A percentile compares a stretch with the other conserved stretches of the same genome.
Evolutionary conservation across 2,329 filamentous ascomycete genomes (phyloP).

Genomic region (Colletotrichum viniferum): DNA sequence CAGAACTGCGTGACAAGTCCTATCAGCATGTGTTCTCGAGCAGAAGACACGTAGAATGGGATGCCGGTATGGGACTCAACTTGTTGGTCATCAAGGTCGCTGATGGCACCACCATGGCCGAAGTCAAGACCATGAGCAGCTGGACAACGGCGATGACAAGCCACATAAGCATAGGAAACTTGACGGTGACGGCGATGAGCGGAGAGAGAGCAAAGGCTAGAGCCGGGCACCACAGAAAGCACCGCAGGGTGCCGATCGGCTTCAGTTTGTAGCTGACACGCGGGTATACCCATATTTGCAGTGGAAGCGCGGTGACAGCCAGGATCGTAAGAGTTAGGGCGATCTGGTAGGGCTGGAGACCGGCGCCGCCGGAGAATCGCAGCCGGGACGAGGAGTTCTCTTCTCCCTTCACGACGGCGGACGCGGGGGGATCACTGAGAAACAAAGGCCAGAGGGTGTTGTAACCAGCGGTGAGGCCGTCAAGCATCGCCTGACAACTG

Average conservation of each 20-base stretch:
- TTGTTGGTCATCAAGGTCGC: not conserved
- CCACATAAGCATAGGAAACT: not conserved
- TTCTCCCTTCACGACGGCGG: not conserved
- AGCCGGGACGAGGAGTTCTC: not conserved
- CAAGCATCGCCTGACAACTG: not conserved
- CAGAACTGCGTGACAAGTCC: not conserved
- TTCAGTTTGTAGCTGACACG: not conserved
- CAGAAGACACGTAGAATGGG: not conserved
- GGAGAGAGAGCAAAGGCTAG: not conserved
- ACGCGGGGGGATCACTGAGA: not conserved
- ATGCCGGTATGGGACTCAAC: not conserved
- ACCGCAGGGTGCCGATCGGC: not conserved
- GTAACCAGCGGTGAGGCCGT: not conserved
- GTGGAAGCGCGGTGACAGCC: not conserved
- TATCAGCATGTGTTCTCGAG: not conserved
- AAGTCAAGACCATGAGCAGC: not conserved
- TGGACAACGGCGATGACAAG: not conserved
- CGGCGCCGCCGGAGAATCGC: not conserved
- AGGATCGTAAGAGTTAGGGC: not conserved
- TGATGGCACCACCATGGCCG: not conserved
- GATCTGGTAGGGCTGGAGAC: not conserved
- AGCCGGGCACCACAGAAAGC: not conserved
- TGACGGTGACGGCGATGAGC: not conserved
- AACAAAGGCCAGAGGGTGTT: not conserved
- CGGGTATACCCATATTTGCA: not conserved